phyloP scores from a whole-genome alignment of 148 eudicot genomes.

The Amaranthus cruentus region DNA sequence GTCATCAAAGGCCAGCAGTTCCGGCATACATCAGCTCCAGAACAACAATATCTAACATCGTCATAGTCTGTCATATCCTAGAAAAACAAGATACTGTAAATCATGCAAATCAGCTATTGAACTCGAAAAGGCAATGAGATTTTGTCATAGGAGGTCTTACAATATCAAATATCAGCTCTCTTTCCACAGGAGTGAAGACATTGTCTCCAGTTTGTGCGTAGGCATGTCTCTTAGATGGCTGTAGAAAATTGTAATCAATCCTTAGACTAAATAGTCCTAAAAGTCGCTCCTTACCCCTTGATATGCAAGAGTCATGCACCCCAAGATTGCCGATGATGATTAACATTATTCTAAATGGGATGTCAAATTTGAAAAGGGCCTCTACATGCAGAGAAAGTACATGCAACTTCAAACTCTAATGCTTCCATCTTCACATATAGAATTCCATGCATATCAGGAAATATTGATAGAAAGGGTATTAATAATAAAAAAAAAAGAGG shows the following conservation, averaged over 20 bases:
- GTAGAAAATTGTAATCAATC: slow-evolving; percentile 27
- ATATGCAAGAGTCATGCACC: not conserved
- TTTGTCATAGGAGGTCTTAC: slow-evolving; percentile 37
- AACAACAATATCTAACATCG: slow-evolving; percentile 90
- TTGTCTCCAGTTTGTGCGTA: slow-evolving; percentile 74
- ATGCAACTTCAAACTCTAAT: not conserved
- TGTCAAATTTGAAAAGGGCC: not conserved
- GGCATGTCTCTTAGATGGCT: slow-evolving; percentile 89
- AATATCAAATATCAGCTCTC: slow-evolving; percentile 92
- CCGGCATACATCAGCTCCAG: slow-evolving; percentile 87
- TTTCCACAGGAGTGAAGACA: slow-evolving; percentile 78
- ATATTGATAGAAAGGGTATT: not conserved
- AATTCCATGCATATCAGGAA: not conserved
- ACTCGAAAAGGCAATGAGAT: not conserved
- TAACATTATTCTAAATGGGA: not conserved
- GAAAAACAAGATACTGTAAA: slow-evolving; percentile 12
- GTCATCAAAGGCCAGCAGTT: slow-evolving; percentile 99
- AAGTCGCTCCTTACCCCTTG: not conserved
- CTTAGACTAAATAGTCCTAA: not conserved
- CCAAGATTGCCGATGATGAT: not conserved
- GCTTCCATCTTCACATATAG: not conserved
- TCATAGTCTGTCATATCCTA: slow-evolving; percentile 97
- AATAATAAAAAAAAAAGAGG: not conserved
- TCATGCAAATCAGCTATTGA: slow-evolving; percentile 11
- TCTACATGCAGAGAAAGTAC: not conserved